Base-by-base conservation (phyloP, 2,329 filamentous ascomycete genomes). In the Shiraia bambusicola region DNA sequence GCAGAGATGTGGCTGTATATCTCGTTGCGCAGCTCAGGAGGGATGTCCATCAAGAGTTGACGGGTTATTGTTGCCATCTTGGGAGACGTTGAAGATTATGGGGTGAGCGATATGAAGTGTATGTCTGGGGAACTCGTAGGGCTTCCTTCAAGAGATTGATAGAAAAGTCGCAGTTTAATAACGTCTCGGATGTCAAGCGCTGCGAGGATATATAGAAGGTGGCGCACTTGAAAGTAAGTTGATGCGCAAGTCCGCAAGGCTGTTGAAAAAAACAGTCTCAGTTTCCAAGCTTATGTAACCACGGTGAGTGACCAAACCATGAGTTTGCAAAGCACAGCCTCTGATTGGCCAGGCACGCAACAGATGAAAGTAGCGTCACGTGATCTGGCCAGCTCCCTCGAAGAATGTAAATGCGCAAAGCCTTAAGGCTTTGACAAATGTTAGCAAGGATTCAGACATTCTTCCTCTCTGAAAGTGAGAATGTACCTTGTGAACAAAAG, bases 1-100 rank as follows among this genome's bases (percentile, higher is more conserved):
- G 45, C 28, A 1, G 54, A 52, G 17, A 58, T 52, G 28, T 61
- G 50, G 22, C 43, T 32, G 49, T 63, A 67, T 25, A 67, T 43
- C 26, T 60, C 48, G 38, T 63, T 59, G 11, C 63, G 58, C 4
- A 66, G 51, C 22, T 67, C 63, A 2, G 62, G 53, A 7, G 63
- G 63, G 14, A 66, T 52, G 26, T 35, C 24, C 1, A 56, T 53
- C 22, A 66, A 44, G 12, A 67, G 52, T 6, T 44, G 17, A 6
- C 48, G 50, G 2, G 45, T 24, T 11, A n/a, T 11, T 9, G 40
- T 30, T 19, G 31, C 19, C 40, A 47, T 54, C 2, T 33, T 38
- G 28, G 19, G 31, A 26, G 29, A 7, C 2, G 11, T 13, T 14
- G 8, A 8, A 2, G 10, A 22, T 17, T n/a, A 9, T 16, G 7